Base-by-base conservation (phyloP, 257 asterid species). In the Phtheirospermum japonicum region DNA sequence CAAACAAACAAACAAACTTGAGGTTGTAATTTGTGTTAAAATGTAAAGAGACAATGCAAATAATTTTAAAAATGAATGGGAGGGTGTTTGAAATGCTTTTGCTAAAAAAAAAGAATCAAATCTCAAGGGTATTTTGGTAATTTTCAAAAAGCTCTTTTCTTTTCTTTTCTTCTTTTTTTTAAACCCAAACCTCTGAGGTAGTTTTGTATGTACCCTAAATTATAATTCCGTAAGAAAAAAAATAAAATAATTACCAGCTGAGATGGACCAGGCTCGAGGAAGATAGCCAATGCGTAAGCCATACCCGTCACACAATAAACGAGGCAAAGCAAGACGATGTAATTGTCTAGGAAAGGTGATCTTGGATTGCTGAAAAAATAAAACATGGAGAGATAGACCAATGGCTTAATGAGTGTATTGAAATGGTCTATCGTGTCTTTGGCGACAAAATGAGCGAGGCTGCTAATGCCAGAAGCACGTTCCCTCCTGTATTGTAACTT, bases 381-480 rank as follows among this genome's bases (percentile, higher is more conserved):
- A 59, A 82, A 85, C 89, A 82, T 83, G 57, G 90, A 80, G 63
- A 85, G 83, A 54, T 83, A 85, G 54, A 85, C 82, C 75, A 83
- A 71, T 16, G 94, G 94, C 77, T 85, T 85, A 62, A 85, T 74
- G 57, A 83, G 70, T 28, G 87, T 83, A 48, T 58, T 83, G 76
- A 85, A 83, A 68, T 83, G 94, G 74, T 82, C 94, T 20, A 85
- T 51, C n/a, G 94, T 76, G 64, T 85, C 94, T 69, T 85, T 85
- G 9, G 94, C 87, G 7, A 80, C 53, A 36, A 85, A 85, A 71
- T 82, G 79, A 54, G 90, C 94, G 18, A 83, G 76, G 65, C 86
- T 85, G 80, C 94, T 85, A 68, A 85, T 85, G 59, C 94, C 94
- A 0, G 86, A 80, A 30, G 87, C 85, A 1, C 94, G 84, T 66